These are phyloP conservation scores for Daldinia sp. DNA, from an alignment of 2,329 filamentous ascomycete genomes.

Conservation along the genomic window DNA sequence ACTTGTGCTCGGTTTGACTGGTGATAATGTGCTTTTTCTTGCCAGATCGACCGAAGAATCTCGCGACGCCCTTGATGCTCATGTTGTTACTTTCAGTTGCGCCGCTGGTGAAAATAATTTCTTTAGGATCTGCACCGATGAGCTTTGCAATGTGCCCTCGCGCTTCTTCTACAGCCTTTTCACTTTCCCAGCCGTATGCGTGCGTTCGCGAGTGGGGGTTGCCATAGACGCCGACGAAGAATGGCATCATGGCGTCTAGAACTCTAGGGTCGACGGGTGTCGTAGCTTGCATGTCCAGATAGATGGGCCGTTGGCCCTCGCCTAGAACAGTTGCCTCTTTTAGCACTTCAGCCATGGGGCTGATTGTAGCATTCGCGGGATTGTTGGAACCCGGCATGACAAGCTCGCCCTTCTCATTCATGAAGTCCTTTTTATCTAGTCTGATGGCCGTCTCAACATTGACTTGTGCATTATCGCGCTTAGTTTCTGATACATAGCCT, in stretches of 20 bases:
- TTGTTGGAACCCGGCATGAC: conserved; percentile 69
- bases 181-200: conserved; percentile 98
- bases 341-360: conserved; percentile 85
- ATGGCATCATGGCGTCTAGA: conserved; percentile 96
- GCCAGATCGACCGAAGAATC: conserved; percentile 91
- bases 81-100: conserved; percentile 99
- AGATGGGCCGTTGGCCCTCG: conserved; percentile 92
- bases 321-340: conserved; percentile 95
- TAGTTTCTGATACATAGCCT: conserved; percentile 86
- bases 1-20: conserved; percentile 98
- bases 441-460: conserved; percentile 86
- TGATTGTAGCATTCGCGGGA: conserved; percentile 77
- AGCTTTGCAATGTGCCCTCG: conserved; percentile 84
- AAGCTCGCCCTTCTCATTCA: conserved; percentile 58
- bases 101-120: conserved; percentile 98
- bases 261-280: conserved; percentile 95
- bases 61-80: conserved; percentile 97
- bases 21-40: conserved; percentile 99
- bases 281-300: conserved; percentile 98
- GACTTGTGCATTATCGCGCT: conserved; percentile 82
- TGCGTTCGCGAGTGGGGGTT: conserved; percentile 98
- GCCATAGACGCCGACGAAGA: conserved; percentile 91
- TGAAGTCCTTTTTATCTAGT: conserved; percentile 86
- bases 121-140: conserved; percentile 94
- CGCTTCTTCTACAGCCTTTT: conserved; percentile 91